phyloP scores from a whole-genome alignment of 2,329 filamentous ascomycete genomes.

The Penicillium sp. region DNA sequence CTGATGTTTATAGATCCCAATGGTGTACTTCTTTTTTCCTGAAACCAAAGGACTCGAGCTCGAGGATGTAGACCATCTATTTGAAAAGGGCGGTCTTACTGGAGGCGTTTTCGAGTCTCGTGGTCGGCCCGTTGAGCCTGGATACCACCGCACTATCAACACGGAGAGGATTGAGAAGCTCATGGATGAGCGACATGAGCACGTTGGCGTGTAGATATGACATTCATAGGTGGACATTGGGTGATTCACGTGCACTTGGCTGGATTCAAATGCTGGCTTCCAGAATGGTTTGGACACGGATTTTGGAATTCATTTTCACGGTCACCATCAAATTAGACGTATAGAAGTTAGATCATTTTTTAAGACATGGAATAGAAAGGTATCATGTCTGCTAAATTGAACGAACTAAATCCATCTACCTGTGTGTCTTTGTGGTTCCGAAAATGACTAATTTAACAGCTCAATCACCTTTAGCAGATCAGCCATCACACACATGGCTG shows the following conservation, averaged over 20 bases:
- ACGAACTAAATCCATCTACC: not conserved
- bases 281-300: not conserved
- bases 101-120: conserved; percentile 36
- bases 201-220: not conserved
- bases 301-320: not conserved
- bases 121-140: conserved; percentile 17
- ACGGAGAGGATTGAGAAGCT: conserved; percentile 16
- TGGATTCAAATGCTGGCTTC: not conserved
- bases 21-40: conserved; percentile 64
- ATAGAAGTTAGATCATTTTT: not conserved
- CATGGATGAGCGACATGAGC: not conserved
- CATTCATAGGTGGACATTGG: not conserved
- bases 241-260: not conserved
- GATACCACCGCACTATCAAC: conserved; percentile 17
- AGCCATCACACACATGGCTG: conserved; percentile 91
- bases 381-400: too few species aligned
- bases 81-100: conserved; percentile 38
- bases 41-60: conserved; percentile 65
- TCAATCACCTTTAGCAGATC: conserved; percentile 88
- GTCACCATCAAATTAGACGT: too few species aligned
- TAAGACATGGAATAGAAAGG: too few species aligned
- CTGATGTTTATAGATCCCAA: conserved; percentile 38
- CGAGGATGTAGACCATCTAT: conserved; percentile 60
- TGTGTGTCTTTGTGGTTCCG: not conserved
- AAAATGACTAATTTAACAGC: conserved; percentile 37